These are phyloP conservation scores for Emmonsia crescens DNA, from an alignment of 2,329 filamentous ascomycete species.

Conservation along the genomic window DNA sequence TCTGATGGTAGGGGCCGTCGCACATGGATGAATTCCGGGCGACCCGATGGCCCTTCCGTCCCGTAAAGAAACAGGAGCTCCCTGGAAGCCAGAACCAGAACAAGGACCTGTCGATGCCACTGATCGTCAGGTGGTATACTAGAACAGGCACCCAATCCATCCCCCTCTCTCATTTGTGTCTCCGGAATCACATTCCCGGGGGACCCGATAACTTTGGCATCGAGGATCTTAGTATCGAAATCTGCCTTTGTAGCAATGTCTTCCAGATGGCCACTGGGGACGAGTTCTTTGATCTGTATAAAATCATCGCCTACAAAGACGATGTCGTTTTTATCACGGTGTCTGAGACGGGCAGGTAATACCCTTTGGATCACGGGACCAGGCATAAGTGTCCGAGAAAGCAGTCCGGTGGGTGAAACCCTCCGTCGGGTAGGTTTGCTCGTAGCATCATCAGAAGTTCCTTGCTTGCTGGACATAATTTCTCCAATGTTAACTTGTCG, in stretches of 20 bases:
- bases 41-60: slow-evolving; percentile 32
- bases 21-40: slow-evolving; percentile 51
- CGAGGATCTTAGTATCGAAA: slow-evolving; percentile 67
- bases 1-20: slow-evolving; percentile 50
- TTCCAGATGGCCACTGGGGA: slow-evolving; percentile 56
- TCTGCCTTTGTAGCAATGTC: slow-evolving; percentile 68
- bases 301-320: slow-evolving; percentile 75
- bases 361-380: slow-evolving; percentile 69
- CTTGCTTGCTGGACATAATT: slow-evolving; percentile 10
- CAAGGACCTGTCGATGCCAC: slow-evolving; percentile 67
- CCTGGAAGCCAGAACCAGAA: slow-evolving; percentile 63
- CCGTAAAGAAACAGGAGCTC: slow-evolving; percentile 70
- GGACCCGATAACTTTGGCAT: slow-evolving; percentile 63
- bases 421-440: slow-evolving; percentile 18
- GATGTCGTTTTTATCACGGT: slow-evolving; percentile 62
- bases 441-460: slow-evolving; percentile 8
- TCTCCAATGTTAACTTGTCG: slow-evolving; percentile 13
- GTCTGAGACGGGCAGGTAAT: slow-evolving; percentile 66
- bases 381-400: slow-evolving; percentile 66
- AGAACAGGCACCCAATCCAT: slow-evolving; percentile 7
- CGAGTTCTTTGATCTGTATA: slow-evolving; percentile 68
- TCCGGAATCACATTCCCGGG: slow-evolving; percentile 29
- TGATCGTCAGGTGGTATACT: slow-evolving; percentile 12
- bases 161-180: slow-evolving; percentile 20
- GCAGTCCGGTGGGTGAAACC: slow-evolving; percentile 54